Percentiles rank a stretch among this genome's conserved stretches.
These are phyloP conservation scores for Teratosphaeria nubilosa DNA, from an alignment of 2,329 filamentous ascomycete genomes.

Conservation along the genomic window DNA sequence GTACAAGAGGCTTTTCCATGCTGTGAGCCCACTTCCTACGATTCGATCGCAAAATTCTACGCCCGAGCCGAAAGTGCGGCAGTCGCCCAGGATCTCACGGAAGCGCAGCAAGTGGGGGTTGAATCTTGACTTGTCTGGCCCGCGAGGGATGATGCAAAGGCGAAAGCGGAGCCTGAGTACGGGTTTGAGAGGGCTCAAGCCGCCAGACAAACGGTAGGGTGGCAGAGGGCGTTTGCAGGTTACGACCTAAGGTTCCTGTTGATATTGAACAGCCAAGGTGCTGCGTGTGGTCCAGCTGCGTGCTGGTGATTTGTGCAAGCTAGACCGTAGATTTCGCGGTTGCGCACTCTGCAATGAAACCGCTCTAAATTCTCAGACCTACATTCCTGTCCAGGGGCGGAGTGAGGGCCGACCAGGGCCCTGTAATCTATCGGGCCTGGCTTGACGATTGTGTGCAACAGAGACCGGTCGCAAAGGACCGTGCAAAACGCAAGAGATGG, in stretches of 20 bases:
- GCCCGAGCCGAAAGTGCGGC: background rate
- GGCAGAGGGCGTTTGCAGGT: background rate
- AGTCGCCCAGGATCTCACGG: background rate
- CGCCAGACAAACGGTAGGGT: slow-evolving; percentile 12
- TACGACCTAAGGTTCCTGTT: too few species aligned
- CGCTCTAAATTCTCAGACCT: too few species aligned
- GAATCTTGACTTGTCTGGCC: slow-evolving; percentile 14
- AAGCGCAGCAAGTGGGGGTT: slow-evolving; percentile 6
- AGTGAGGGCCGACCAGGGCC: too few species aligned
- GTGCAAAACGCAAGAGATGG: background rate
- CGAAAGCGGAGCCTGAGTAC: slow-evolving; percentile 21
- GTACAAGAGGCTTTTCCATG: slow-evolving; percentile 35
- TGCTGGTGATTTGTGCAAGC: too few species aligned
- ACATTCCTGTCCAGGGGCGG: too few species aligned
- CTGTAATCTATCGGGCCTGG: too few species aligned
- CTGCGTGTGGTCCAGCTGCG: too few species aligned
- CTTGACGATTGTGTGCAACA: too few species aligned
- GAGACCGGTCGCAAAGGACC: too few species aligned
- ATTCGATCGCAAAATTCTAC: slow-evolving; percentile 5
- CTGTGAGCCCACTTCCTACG: slow-evolving; percentile 4
- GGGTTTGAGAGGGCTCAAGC: slow-evolving; percentile 16
- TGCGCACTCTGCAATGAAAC: too few species aligned
- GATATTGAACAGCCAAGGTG: too few species aligned
- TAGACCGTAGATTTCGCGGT: too few species aligned
- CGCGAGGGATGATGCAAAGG: slow-evolving; percentile 15